A percentile compares a stretch with the other conserved stretches of the same genome.
These are phyloP conservation scores for Ilex asprella DNA, from an alignment of 257 asterid genomes.

Conservation along the genomic window DNA sequence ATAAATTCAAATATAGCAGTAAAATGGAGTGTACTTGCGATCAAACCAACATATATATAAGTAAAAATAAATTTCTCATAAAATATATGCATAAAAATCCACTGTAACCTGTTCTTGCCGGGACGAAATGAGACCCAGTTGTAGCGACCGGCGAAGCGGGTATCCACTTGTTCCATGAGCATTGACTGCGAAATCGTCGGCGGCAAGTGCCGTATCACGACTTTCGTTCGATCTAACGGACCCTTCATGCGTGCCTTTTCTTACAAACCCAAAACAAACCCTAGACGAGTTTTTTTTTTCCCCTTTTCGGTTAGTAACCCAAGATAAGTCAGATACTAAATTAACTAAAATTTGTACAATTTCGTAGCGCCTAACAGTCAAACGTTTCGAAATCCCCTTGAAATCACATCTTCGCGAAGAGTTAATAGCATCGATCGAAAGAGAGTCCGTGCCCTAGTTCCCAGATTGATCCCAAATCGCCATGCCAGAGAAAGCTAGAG, in stretches of 20 bases:
- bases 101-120: slow-evolving; percentile 69
- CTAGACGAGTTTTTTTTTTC: slow-evolving; percentile 10
- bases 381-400: slow-evolving; percentile 3
- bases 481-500: slow-evolving; percentile 39
- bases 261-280: slow-evolving; percentile 32
- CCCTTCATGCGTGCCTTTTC: slow-evolving; percentile 67
- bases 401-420: slow-evolving; percentile 43
- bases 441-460: slow-evolving; percentile 36
- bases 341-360: background rate
- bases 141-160: slow-evolving; percentile 82
- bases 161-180: slow-evolving; percentile 77
- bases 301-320: slow-evolving; percentile 29
- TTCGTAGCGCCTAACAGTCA: too few species aligned
- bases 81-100: background rate
- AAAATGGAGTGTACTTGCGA: background rate
- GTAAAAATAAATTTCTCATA: background rate
- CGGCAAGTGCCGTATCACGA: slow-evolving; percentile 99
- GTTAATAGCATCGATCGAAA: slow-evolving; percentile 13
- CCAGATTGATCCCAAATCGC: slow-evolving; percentile 29
- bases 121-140: slow-evolving; percentile 70
- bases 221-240: slow-evolving; percentile 87
- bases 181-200: slow-evolving; percentile 87
- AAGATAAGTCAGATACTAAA: background rate
- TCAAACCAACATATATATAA: background rate
- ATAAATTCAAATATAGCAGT: too few species aligned